Evolutionary conservation across 179 eudicot genomes (phyloP), one percentile per base, ranked within the genome.

Genomic region (Silene vulgaris): DNA sequence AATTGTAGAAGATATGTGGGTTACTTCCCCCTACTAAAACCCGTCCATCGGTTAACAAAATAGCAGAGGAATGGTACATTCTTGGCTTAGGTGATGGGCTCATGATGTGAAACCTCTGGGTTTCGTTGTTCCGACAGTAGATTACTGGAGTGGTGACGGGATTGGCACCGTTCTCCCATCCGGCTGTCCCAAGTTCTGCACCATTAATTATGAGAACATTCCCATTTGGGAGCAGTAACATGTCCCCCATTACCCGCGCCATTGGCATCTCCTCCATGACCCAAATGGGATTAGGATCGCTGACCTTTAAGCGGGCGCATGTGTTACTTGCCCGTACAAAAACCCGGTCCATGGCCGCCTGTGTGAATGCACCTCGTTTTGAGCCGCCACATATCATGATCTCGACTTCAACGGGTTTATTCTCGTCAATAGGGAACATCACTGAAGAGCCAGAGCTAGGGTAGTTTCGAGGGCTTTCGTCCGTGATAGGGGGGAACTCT

Each of bases 1-100:
- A 93, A 79, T 86, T 87, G 78, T 91, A 93, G 16, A n/a, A 81
- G 2, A 76, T 71, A 4, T 93, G 91, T 0, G 98, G 97, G 75
- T 89, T 93, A 77, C 93, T 90, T n/a, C 98, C 98, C 5, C 96
- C 97, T 0, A 91, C 96, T 26, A 93, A 20, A 74, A 91, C 83
- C 7, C 92, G 82, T 8, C 96, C 97, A 76, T 93, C 93, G 0
- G 86, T 60, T 17, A 93, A 23, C 54, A 91, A 57, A 6, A 89
- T 59, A 0, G 93, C 89, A 0, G 88, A 60, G 1, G 98, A 93
- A 52, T 93, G 96, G 82, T 93, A 93, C 82, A 93, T 32, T 35
- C 98, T 80, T 0, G 98, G 91, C 75, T 86, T 81, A 4, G 82
- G 3, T 0, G 88, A 66, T 0, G 89, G 76, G 16, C 69, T 64